Evolutionary conservation across 345 rosid genomes (phyloP).

Genomic region (Eucalyptus marginata): DNA sequence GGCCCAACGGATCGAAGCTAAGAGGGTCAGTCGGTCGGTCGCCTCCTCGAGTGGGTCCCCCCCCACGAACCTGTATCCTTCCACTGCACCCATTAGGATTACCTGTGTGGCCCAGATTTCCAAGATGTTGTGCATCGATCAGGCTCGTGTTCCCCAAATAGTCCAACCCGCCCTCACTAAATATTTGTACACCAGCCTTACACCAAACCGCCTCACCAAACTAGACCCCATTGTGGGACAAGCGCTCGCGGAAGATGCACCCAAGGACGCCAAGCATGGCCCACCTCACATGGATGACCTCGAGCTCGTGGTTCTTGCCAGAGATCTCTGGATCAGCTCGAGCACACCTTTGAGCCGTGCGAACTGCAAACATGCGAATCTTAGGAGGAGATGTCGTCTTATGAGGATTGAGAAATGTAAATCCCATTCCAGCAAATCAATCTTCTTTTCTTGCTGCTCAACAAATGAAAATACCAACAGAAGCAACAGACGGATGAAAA

Average conservation of each 20-base stretch:
- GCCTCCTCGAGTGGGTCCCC: background rate
- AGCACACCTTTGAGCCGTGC: background rate
- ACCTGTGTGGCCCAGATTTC: background rate
- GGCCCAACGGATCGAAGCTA: background rate
- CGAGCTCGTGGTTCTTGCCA: background rate
- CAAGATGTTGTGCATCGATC: background rate
- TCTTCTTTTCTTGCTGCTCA: rapidly evolving
- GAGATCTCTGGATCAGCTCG: background rate
- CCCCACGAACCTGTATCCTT: background rate
- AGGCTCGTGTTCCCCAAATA: background rate
- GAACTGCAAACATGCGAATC: too few species aligned
- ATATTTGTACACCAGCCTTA: background rate
- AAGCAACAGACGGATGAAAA: background rate
- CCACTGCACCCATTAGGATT: background rate
- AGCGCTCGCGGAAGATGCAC: background rate
- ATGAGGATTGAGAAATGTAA: too few species aligned
- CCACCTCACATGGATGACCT: background rate
- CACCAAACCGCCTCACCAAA: background rate
- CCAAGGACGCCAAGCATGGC: constrained; percentile 1
- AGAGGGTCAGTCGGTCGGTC: background rate
- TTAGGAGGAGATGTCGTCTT: too few species aligned
- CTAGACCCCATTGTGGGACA: background rate
- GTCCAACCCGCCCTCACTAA: background rate
- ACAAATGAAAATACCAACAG: background rate
- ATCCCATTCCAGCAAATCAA: too few species aligned